Evolutionary conservation across 2,329 filamentous ascomycete genomes (phyloP), one percentile per base, ranked within the genome.

Genomic region (Fusarium sp.): DNA sequence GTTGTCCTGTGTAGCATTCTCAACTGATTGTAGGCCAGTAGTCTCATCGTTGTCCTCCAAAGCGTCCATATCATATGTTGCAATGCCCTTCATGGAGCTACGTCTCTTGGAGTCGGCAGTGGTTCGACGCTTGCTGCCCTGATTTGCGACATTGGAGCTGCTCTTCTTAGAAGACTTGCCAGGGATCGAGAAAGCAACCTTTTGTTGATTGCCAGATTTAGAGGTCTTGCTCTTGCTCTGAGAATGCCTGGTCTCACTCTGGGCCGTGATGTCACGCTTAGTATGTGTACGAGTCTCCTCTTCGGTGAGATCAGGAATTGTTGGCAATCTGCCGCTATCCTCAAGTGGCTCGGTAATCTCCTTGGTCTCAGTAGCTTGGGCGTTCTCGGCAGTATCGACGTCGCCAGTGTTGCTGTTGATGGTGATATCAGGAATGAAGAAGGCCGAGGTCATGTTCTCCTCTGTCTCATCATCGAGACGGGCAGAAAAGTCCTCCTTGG

Each of bases 341-440:
- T 80, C 79, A 5, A 81, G 81, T 54, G 80, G 68, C 45, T 82
- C 82, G 6, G 78, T 78, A 39, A 79, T 66, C 9, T 83, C 80
- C 55, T 78, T 78, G 6, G 78, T 80, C 54, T 79, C 78, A 8
- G 79, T 82, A 65, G 77, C 79, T 66, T 84, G 81, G 14, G 61
- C 79, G 30, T 79, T 76, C 28, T 82, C 80, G 15, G 58, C 57
- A 32, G 61, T 64, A 22, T 75, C 72, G 18, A 70, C 61, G 13
- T 73, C 72, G 13, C 63, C 59, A 12, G 72, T 73, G 61, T 85
- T 83, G 8, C 81, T 83, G 62, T 87, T 84, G 39, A 89, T 82
- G 5, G 88, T 90, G 69, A 89, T 89, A 70, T 90, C 88, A 28
- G 88, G 87, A 64, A 90, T 82, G 73, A 90, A 89, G 74, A 89